Evolutionary conservation across 106 monocot genomes (phyloP).

Genomic region (Dactylorhiza incarnata): DNA sequence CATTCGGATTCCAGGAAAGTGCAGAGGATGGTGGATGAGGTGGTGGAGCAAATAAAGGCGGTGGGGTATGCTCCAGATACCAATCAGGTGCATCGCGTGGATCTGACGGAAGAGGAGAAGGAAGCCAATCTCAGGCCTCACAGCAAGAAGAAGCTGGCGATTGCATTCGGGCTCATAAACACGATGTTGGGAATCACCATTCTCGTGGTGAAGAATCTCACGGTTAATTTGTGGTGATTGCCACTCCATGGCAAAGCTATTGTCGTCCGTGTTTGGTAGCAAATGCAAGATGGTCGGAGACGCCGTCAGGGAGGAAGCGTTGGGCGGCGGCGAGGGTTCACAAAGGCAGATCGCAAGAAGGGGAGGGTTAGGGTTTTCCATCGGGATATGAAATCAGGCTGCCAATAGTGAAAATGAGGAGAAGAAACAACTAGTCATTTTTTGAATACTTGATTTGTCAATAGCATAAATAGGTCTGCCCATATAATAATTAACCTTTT

Average conservation of each 20-base stretch:
- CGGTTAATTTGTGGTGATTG: conserved; percentile 66
- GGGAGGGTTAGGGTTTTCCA: no score
- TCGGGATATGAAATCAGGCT: no score
- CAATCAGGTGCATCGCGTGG: conserved; percentile 36
- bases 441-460: no score
- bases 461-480: no score
- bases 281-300: no score
- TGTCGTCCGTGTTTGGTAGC: conserved; percentile 49
- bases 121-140: conserved; percentile 56
- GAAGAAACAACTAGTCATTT: no score
- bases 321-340: no score
- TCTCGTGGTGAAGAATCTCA: conserved; percentile 63
- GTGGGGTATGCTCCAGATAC: conserved; percentile 59
- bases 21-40: conserved; percentile 45
- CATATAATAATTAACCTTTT: no score
- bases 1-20: conserved; percentile 43
- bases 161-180: conserved; percentile 67
- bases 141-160: conserved; percentile 83
- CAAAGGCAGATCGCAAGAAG: no score
- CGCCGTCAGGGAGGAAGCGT: no score
- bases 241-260: conserved; percentile 54
- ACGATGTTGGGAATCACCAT: conserved; percentile 48
- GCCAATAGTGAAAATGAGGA: no score
- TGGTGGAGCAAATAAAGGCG: conserved; percentile 43
- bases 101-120: conserved; percentile 58